Evolutionary conservation across 345 rosid genomes (phyloP).

Genomic region (Salix exigua): DNA sequence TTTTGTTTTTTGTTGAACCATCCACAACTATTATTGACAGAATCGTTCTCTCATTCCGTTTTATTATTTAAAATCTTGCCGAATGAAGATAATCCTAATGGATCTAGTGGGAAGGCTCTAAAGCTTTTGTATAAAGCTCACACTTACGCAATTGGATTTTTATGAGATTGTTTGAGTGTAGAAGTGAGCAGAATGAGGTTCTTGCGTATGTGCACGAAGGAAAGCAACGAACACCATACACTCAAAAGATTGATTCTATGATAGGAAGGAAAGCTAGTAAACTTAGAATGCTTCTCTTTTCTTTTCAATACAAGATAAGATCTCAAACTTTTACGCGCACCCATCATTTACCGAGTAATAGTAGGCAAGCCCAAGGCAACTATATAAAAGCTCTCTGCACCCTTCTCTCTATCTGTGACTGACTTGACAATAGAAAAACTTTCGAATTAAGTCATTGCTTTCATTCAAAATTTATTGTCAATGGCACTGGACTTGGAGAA

Average conservation of each 20-base stretch:
- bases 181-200: constrained; percentile 2
- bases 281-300: neutral
- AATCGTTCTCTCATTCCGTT: too few species aligned
- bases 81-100: too few species aligned
- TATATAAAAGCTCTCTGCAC: too few species aligned
- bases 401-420: neutral
- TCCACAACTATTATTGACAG: too few species aligned
- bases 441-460: neutral
- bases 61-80: too few species aligned
- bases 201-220: constrained; percentile 15
- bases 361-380: too few species aligned
- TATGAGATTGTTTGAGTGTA: too few species aligned
- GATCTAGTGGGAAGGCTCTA: neutral
- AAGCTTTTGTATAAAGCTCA: neutral
- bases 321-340: neutral
- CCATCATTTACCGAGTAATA: neutral
- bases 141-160: neutral
- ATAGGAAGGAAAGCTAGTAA: neutral
- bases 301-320: neutral
- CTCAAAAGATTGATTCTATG: neutral
- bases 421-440: neutral
- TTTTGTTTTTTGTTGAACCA: too few species aligned
- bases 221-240: constrained; percentile 32
- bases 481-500: constrained; percentile 5
- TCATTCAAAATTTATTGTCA: neutral